Percentiles rank a stretch among this genome's conserved stretches.
Conservation (phyloP, 2,329 filamentous ascomycete genomes). For the Xylaria sp. region DNA sequence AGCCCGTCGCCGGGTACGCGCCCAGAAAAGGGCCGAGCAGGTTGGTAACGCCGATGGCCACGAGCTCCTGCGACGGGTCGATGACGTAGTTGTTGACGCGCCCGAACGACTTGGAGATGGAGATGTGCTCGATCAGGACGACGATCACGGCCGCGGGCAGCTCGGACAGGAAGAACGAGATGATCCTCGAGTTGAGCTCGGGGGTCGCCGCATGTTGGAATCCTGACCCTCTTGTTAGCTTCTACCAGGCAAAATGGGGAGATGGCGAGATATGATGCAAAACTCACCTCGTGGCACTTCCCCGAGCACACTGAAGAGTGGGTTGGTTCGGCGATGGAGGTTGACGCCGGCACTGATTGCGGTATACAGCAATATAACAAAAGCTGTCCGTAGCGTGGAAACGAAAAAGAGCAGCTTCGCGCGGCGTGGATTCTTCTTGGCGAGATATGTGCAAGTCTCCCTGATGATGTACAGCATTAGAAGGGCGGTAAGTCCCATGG, state of each 20-base stretch:
- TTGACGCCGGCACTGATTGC: slow-evolving; percentile 59
- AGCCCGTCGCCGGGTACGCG: slow-evolving; percentile 84
- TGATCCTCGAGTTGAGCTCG: slow-evolving; percentile 42
- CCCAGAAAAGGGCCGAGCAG: slow-evolving; percentile 78
- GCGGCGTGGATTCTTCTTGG: slow-evolving; percentile 66
- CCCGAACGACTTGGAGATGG: slow-evolving; percentile 82
- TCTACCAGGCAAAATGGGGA: neutral
- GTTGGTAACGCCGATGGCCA: slow-evolving; percentile 77
- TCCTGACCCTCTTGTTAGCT: slow-evolving; percentile 46
- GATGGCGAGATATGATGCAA: neutral
- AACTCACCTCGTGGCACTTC: slow-evolving; percentile 67
- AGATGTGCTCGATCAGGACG: slow-evolving; percentile 79
- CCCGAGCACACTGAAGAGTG: slow-evolving; percentile 59
- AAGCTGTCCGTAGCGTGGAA: slow-evolving; percentile 75
- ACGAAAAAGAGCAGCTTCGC: slow-evolving; percentile 78
- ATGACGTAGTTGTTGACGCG: slow-evolving; percentile 79
- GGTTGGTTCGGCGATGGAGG: slow-evolving; percentile 15
- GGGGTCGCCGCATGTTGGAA: slow-evolving; percentile 57
- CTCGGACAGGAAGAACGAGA: slow-evolving; percentile 67
- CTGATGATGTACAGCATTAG: slow-evolving; percentile 70
- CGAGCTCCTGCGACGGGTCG: slow-evolving; percentile 76
- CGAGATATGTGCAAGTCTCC: slow-evolving; percentile 61
- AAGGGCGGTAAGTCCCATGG: slow-evolving; percentile 72
- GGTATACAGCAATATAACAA: slow-evolving; percentile 80
- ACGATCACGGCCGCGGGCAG: slow-evolving; percentile 71